These are phyloP conservation scores for Stellera chamaejasme DNA, from an alignment of 345 rosid species.

Conservation along the genomic window DNA sequence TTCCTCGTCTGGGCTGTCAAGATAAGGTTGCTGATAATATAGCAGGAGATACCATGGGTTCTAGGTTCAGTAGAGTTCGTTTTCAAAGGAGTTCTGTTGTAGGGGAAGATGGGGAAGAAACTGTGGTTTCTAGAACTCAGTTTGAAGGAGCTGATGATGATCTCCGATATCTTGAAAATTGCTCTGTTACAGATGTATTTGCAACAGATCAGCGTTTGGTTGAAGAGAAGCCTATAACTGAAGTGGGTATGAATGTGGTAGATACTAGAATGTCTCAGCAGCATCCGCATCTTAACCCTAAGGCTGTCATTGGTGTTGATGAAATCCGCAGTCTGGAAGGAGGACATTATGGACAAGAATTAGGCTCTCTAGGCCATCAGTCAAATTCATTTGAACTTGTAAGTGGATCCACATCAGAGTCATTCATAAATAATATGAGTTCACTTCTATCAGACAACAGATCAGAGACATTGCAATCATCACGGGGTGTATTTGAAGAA, in stretches of 20 bases:
- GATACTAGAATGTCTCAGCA: conserved; percentile 22
- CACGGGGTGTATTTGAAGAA: conserved; percentile 25
- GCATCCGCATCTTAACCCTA: conserved; percentile 11
- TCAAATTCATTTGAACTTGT: conserved; percentile 13
- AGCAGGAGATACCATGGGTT: conserved; percentile 11
- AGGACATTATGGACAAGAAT: conserved; percentile 14
- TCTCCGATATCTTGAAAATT: conserved; percentile 26
- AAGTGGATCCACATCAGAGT: conserved; percentile 10
- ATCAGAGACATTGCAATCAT: conserved; percentile 19
- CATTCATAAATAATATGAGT: conserved; percentile 25
- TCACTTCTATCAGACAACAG: conserved; percentile 16
- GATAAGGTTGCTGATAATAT: conserved; percentile 17
- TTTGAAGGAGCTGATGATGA: conserved; percentile 26
- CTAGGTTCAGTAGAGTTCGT: conserved; percentile 13
- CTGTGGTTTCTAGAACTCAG: conserved; percentile 19
- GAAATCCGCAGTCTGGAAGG: conserved; percentile 13
- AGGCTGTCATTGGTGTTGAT: conserved; percentile 16
- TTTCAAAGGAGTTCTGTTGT: conserved; percentile 15
- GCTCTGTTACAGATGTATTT: conserved; percentile 27
- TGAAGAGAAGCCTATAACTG: conserved; percentile 18
- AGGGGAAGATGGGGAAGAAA: conserved; percentile 23
- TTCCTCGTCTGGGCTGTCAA: conserved; percentile 26
- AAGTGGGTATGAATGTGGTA: conserved; percentile 10
- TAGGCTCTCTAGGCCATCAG: conserved; percentile 21
- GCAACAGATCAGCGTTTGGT: conserved; percentile 34